Base-by-base conservation (phyloP, 306 rosid genomes). In the Cajanus cajan region DNA sequence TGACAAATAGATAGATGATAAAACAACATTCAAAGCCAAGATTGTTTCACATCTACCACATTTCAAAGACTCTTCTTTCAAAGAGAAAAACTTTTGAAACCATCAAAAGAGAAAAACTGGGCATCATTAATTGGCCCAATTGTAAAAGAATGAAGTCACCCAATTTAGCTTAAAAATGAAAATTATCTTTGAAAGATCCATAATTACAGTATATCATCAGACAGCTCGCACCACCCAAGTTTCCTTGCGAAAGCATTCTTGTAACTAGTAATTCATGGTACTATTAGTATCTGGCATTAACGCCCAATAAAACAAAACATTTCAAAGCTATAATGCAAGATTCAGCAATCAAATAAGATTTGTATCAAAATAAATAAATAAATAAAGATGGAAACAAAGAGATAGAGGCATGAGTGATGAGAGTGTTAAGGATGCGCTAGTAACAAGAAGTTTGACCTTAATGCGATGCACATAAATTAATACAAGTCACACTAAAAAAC, bases 41-140 rank as follows among this genome's bases (percentile, higher is more conserved):
- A 78, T 79, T 82, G 84, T 74, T 70, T 72, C 22, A 58, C 57
- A 77, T 76, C 84, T 78, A 73, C 80, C 80, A 33, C 78, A 57
- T n/a, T 79, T 79, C 71, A 59, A 58, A 9, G 48, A 19, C 14
- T n/a, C n/a, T n/a, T n/a, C n/a, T n/a, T n/a, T n/a, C n/a, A n/a
- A n/a, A n/a, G n/a, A n/a, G n/a, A n/a, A n/a, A n/a, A n/a, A n/a
- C n/a, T n/a, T n/a, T n/a, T n/a, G n/a, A n/a, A n/a, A n/a, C n/a
- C n/a, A n/a, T n/a, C n/a, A n/a, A n/a, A n/a, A 28, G 50, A 63
- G 51, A 80, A 79, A 52, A 73, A 64, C 31, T 5, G 18, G 24
- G 19, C 31, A 64, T 73, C 50, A 62, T 58, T 52, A 28, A 64
- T 48, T 73, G 68, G 48, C 31, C 73, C 18, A 80, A 10, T 34